Evolutionary conservation across 2,329 filamentous ascomycete species (phyloP).

Genomic region (Penicillium nordicum): DNA sequence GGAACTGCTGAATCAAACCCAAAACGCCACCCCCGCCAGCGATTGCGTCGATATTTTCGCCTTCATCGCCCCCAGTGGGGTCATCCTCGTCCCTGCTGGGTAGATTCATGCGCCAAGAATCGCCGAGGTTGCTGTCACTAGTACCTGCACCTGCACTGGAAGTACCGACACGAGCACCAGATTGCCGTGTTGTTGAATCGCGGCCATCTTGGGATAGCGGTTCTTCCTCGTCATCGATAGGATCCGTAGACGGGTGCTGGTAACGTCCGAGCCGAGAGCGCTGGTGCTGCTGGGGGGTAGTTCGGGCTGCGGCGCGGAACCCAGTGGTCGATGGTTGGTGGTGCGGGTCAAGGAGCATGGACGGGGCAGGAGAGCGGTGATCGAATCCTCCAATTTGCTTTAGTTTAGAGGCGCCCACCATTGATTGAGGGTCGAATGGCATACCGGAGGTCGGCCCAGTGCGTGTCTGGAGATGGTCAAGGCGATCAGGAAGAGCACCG

Average conservation of each 20-base stretch:
- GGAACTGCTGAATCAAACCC: slow-evolving; percentile 65
- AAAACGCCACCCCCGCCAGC: slow-evolving; percentile 57
- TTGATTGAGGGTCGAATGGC: slow-evolving; percentile 27
- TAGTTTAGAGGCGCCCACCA: slow-evolving; percentile 28
- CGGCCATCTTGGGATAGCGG: slow-evolving; percentile 16
- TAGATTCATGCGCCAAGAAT: slow-evolving; percentile 49
- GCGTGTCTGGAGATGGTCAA: slow-evolving; percentile 23
- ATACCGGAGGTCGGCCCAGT: slow-evolving; percentile 16
- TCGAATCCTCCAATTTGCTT: slow-evolving; percentile 24
- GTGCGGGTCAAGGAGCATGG: slow-evolving; percentile 47
- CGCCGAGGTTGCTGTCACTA: slow-evolving; percentile 58
- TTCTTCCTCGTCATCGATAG: slow-evolving; percentile 35
- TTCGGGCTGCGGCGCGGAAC: slow-evolving; percentile 30
- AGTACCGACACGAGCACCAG: slow-evolving; percentile 25
- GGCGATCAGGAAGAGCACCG: slow-evolving; percentile 42
- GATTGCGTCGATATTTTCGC: slow-evolving; percentile 47
- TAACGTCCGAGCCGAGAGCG: slow-evolving; percentile 33
- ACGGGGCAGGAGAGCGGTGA: slow-evolving; percentile 39
- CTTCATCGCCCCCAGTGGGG: slow-evolving; percentile 46
- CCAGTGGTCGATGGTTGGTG: slow-evolving; percentile 45
- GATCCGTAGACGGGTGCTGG: slow-evolving; percentile 24
- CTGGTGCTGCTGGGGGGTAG: slow-evolving; percentile 19
- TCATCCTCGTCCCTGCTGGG: slow-evolving; percentile 33
- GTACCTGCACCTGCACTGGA: slow-evolving; percentile 39
- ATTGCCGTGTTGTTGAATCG: slow-evolving; percentile 15